Conservation (phyloP, 768 basidiomycete species). For the Lyophyllum decastes region DNA sequence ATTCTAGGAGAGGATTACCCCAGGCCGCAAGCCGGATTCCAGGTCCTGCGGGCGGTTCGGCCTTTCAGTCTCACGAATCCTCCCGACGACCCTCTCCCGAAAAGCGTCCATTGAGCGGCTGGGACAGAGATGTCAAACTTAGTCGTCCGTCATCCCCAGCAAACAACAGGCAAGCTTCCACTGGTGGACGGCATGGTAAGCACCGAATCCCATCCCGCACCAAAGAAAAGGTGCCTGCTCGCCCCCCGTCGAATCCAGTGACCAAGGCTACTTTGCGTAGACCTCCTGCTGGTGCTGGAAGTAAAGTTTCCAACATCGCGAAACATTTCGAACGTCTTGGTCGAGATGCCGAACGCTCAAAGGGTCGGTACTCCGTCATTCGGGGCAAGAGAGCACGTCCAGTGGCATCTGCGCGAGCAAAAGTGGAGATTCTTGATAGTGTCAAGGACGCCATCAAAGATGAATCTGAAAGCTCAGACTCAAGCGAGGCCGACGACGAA, state of each 20-base stretch:
- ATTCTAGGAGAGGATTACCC: conserved; percentile 45
- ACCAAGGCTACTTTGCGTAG: conserved; percentile 59
- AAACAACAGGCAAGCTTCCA: conserved; percentile 29
- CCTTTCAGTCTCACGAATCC: conserved; percentile 56
- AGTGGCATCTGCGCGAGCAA: conserved; percentile 85
- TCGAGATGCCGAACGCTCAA: conserved; percentile 73
- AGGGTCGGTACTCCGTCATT: conserved; percentile 81
- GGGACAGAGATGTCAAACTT: conserved; percentile 40
- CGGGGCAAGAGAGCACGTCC: conserved; percentile 87
- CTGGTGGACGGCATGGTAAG: conserved; percentile 36
- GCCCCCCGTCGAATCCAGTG: conserved; percentile 41
- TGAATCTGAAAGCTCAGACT: conserved; percentile 74
- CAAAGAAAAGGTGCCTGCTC: conserved; percentile 44
- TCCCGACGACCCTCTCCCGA: conserved; percentile 77
- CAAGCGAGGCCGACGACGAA: conserved; percentile 57
- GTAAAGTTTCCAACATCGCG: conserved; percentile 85
- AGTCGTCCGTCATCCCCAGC: conserved; percentile 50
- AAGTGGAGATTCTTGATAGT: conserved; percentile 85
- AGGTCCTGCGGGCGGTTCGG: conserved; percentile 45
- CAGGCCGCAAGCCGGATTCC: conserved; percentile 49
- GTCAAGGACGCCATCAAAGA: conserved; percentile 89
- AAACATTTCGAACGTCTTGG: conserved; percentile 88
- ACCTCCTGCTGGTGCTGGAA: conserved; percentile 47
- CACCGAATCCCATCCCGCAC: conserved; percentile 36
- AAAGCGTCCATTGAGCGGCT: conserved; percentile 46